These are phyloP conservation scores for Scheffersomyces titani DNA, from an alignment of 1,139 yeast species.

Conservation along the genomic window DNA sequence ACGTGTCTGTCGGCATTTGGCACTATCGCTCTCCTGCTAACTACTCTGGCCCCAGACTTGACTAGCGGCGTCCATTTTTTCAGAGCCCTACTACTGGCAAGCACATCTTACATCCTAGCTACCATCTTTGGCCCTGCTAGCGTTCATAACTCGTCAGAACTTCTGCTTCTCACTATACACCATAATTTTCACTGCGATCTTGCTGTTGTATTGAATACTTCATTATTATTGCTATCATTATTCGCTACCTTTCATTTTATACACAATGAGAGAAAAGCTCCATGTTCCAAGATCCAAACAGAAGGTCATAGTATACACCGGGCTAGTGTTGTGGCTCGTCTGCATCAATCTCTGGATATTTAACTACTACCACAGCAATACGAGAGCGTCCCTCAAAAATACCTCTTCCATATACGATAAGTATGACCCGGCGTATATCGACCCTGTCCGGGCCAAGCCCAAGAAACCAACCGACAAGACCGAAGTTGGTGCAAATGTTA, in stretches of 20 bases:
- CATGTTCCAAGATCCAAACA: neutral
- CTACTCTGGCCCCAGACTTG: no score
- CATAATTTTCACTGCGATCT: neutral
- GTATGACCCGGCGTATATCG: neutral
- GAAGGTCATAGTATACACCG: neutral
- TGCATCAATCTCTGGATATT: conserved; percentile 1
- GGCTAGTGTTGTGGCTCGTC: conserved; percentile 1
- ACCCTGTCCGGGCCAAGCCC: neutral
- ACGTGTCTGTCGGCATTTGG: neutral
- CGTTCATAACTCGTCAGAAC: neutral
- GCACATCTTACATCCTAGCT: neutral
- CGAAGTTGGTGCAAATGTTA: no score
- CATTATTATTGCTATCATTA: neutral
- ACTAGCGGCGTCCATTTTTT: no score
- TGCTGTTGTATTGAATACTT: no score
- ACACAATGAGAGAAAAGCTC: conserved; percentile 1
- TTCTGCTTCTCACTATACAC: no score
- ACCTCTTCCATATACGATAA: neutral
- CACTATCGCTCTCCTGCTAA: no score
- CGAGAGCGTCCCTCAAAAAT: neutral
- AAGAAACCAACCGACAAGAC: neutral
- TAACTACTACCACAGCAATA: neutral
- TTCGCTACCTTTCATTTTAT: neutral
- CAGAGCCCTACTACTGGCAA: neutral
- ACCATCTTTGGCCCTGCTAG: neutral